Evolutionary conservation across 2,329 filamentous ascomycete genomes (phyloP).

Genomic region (Trichoderma sp.): DNA sequence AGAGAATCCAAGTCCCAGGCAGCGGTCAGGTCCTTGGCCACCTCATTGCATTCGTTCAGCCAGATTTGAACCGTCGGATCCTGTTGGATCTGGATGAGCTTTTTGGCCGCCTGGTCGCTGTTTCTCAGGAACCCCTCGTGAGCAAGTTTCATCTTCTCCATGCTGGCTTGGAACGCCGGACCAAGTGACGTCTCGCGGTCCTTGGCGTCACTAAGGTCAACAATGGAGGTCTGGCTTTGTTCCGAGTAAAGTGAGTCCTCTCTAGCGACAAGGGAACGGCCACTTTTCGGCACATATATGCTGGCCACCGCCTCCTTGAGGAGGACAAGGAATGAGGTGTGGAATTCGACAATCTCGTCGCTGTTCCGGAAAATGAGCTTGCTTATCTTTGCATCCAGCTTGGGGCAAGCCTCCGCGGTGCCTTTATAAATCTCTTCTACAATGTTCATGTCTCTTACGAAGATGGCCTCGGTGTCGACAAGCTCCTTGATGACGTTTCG

Average conservation of each 20-base stretch:
- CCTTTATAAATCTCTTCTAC: slow-evolving; percentile 97
- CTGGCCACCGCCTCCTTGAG: slow-evolving; percentile 77
- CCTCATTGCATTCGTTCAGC: slow-evolving; percentile 89
- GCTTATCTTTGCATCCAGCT: slow-evolving; percentile 78
- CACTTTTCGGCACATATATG: slow-evolving; percentile 67
- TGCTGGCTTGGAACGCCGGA: slow-evolving; percentile 53
- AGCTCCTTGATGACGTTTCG: slow-evolving; percentile 87
- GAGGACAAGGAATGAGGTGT: slow-evolving; percentile 72
- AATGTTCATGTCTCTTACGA: slow-evolving; percentile 94
- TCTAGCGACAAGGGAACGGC: slow-evolving; percentile 42
- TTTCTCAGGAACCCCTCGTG: slow-evolving; percentile 64
- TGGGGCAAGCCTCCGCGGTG: slow-evolving; percentile 77
- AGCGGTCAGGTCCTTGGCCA: slow-evolving; percentile 85
- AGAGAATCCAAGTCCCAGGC: slow-evolving; percentile 95
- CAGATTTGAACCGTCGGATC: slow-evolving; percentile 71
- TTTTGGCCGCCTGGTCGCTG: slow-evolving; percentile 61
- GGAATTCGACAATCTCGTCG: slow-evolving; percentile 85
- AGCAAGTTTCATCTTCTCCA: slow-evolving; percentile 58
- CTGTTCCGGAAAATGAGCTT: slow-evolving; percentile 92
- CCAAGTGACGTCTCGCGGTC: slow-evolving; percentile 55
- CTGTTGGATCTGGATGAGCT: slow-evolving; percentile 61
- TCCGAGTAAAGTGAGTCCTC: slow-evolving; percentile 44
- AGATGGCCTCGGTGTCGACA: slow-evolving; percentile 87
- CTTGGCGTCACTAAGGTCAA: slow-evolving; percentile 49
- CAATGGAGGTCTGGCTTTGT: slow-evolving; percentile 37